phyloP scores from a whole-genome alignment of 805 yeast genomes.

The Candida peoriensis region DNA sequence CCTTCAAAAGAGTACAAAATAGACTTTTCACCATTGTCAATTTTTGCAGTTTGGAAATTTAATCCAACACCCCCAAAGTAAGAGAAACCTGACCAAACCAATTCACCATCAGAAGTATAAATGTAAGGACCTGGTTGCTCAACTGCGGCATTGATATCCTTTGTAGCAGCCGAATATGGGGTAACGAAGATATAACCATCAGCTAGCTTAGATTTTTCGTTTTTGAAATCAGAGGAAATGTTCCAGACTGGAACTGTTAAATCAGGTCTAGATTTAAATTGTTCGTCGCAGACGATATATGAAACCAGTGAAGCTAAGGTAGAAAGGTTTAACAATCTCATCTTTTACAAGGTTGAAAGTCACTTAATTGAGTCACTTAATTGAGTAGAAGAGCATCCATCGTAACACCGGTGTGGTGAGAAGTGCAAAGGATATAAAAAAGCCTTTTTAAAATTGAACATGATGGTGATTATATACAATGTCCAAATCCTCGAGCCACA shows the following conservation, averaged over 20 bases:
- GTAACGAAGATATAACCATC: slow-evolving; percentile 30
- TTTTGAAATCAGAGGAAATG: slow-evolving; percentile 26
- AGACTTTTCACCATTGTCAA: slow-evolving; percentile 25
- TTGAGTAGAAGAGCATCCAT: no score
- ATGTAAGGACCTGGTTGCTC: slow-evolving; percentile 34
- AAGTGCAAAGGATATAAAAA: no score
- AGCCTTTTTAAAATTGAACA: no score
- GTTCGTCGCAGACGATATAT: slow-evolving; percentile 26
- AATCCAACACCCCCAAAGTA: slow-evolving; percentile 29
- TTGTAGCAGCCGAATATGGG: slow-evolving; percentile 26
- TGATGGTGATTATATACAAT: no score
- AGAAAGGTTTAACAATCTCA: neutral
- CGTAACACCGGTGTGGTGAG: no score
- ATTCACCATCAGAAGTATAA: slow-evolving; percentile 29
- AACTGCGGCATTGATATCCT: slow-evolving; percentile 18
- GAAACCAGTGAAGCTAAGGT: neutral
- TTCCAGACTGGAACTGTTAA: slow-evolving; percentile 30
- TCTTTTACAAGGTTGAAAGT: neutral
- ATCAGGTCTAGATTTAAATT: slow-evolving; percentile 32
- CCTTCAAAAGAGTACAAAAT: slow-evolving; percentile 32
- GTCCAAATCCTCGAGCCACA: no score
- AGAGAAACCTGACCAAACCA: slow-evolving; percentile 34
- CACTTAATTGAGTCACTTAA: no score
- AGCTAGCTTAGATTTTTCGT: slow-evolving; percentile 14
- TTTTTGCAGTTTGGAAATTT: slow-evolving; percentile 27